Evolutionary conservation across 208 protist genomes (phyloP).

Genomic region (Angomonas deanei): DNA sequence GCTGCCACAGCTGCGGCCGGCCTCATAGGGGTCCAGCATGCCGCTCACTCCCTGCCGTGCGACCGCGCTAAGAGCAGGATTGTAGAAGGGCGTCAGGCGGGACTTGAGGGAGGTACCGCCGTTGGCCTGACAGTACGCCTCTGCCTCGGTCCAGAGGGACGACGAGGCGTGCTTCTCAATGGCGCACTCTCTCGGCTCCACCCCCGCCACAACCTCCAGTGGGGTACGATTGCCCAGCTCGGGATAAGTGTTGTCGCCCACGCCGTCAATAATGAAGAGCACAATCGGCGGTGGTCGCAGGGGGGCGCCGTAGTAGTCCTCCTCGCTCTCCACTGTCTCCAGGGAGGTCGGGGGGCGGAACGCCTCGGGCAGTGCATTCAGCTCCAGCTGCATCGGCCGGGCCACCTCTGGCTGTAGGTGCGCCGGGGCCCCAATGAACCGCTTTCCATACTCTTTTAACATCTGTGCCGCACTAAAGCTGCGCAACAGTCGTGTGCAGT

Average conservation of each 20-base stretch:
- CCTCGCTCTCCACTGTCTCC: neutral
- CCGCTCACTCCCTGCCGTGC: constrained; percentile 47
- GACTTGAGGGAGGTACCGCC: constrained; percentile 5
- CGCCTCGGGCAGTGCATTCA: constrained; percentile 22
- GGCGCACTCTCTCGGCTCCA: constrained; percentile 10
- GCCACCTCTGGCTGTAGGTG: constrained; percentile 27
- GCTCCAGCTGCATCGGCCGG: constrained; percentile 11
- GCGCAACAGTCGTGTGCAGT: constrained; percentile 21
- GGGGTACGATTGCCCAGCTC: constrained; percentile 54
- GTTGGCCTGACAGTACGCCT: neutral
- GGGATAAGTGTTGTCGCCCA: constrained; percentile 56
- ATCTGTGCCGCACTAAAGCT: constrained; percentile 34
- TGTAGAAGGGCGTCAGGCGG: constrained; percentile 10
- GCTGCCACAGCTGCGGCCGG: constrained; percentile 60
- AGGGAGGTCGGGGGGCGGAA: constrained; percentile 23
- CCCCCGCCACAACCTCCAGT: constrained; percentile 61
- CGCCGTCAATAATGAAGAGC: constrained; percentile 73
- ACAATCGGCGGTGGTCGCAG: constrained; percentile 44
- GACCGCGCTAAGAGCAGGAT: constrained; percentile 45
- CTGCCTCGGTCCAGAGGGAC: neutral
- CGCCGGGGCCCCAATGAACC: constrained; percentile 27
- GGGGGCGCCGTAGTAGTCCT: constrained; percentile 24
- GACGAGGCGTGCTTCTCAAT: neutral
- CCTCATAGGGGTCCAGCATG: constrained; percentile 63
- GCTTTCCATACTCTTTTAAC: constrained; percentile 26